phyloP scores from a whole-genome alignment of 345 rosid species.

The Excoecaria cochinchinensis region DNA sequence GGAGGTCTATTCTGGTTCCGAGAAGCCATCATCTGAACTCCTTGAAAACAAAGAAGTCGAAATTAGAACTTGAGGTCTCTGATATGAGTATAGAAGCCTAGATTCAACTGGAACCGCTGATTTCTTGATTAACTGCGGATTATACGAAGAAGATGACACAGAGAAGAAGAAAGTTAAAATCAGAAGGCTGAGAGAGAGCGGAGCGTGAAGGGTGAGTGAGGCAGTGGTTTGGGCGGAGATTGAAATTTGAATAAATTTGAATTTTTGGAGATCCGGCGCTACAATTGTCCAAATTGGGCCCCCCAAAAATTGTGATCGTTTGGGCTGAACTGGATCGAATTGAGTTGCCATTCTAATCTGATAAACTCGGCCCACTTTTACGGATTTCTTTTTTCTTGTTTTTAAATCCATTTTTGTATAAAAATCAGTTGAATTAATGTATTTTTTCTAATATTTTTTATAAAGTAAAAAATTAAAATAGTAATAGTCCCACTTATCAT shows the following conservation, averaged over 20 bases:
- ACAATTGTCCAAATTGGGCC: background rate
- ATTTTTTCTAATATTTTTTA: too few species aligned
- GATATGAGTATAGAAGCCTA: background rate
- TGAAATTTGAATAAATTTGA: conserved; percentile 48
- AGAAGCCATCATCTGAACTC: conserved; percentile 40
- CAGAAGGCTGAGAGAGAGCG: background rate
- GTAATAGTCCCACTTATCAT: too few species aligned
- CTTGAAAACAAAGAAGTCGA: background rate
- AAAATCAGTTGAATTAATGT: too few species aligned
- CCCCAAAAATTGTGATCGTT: background rate
- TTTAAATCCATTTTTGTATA: too few species aligned
- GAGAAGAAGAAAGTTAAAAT: background rate
- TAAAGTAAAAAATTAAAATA: too few species aligned
- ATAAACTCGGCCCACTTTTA: background rate
- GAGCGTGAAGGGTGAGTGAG: conserved; percentile 10
- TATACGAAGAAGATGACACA: background rate
- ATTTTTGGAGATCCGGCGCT: conserved; percentile 30
- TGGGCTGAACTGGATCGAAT: conserved; percentile 18
- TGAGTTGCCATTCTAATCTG: background rate
- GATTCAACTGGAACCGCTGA: background rate
- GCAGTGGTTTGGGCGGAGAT: conserved; percentile 12
- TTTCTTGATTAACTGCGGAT: background rate
- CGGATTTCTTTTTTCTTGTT: too few species aligned
- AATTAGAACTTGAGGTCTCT: background rate
- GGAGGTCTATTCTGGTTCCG: conserved; percentile 83